These are phyloP conservation scores for Theobroma cacao DNA, from an alignment of 345 rosid genomes.

Conservation along the genomic window DNA sequence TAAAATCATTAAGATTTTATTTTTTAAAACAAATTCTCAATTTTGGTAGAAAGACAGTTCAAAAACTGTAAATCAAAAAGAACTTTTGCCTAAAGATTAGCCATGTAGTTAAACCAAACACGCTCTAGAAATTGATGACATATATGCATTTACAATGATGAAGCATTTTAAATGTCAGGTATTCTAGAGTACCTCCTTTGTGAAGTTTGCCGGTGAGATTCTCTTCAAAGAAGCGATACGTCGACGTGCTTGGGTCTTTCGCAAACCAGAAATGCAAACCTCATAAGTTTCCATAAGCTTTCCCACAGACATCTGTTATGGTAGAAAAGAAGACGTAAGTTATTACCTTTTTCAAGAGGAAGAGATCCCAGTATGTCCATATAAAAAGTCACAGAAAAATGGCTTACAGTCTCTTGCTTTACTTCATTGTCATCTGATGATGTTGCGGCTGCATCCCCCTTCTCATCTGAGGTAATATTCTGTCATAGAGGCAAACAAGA, in stretches of 20 bases:
- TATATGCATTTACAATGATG: background rate
- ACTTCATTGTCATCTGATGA: constrained; percentile 29
- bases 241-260: constrained; percentile 61
- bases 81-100: no score
- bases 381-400: background rate
- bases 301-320: constrained; percentile 63
- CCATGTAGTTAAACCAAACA: background rate
- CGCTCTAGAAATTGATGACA: background rate
- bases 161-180: background rate
- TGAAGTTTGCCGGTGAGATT: constrained; percentile 85
- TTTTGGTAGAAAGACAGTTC: no score
- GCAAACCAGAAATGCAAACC: constrained; percentile 58
- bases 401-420: constrained; percentile 56
- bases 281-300: constrained; percentile 69
- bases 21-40: no score
- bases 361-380: background rate
- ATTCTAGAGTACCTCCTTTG: constrained; percentile 55
- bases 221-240: constrained; percentile 68
- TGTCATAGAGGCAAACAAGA: constrained; percentile 17
- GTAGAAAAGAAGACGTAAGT: constrained; percentile 7
- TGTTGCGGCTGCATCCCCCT: constrained; percentile 23
- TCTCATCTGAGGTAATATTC: constrained; percentile 31
- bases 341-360: background rate
- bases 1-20: no score
- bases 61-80: no score